Percentiles rank a stretch among this genome's conserved stretches.
Evolutionary conservation across 73 alveolate species (phyloP).

Genomic region (Blepharisma japonicum): DNA sequence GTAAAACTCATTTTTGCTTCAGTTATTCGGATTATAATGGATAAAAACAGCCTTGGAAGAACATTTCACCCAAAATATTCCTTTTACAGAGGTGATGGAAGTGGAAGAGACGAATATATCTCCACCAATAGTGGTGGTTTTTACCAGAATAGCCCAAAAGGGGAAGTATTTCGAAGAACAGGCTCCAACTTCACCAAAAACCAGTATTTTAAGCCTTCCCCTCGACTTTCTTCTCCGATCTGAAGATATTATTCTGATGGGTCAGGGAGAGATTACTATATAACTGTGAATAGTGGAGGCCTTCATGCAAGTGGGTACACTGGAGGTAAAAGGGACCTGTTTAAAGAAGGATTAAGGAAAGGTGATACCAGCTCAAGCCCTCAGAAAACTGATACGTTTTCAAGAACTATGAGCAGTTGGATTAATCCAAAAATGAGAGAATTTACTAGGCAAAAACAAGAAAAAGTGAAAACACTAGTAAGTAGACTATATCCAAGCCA

Average conservation of each 20-base stretch:
- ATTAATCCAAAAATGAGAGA: too few species aligned
- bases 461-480: too few species aligned
- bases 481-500: too few species aligned
- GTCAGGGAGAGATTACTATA: conserved; percentile 19
- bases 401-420: too few species aligned
- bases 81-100: conserved; percentile 45
- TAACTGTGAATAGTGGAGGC: conserved; percentile 21
- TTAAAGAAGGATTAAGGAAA: conserved; percentile 4
- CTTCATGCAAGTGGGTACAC: not conserved
- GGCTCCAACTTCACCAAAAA: not conserved
- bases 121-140: conserved; percentile 36
- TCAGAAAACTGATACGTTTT: too few species aligned
- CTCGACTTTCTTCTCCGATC: conserved; percentile 39
- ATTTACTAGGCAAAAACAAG: too few species aligned
- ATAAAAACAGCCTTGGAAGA: not conserved
- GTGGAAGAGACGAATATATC: conserved; percentile 37
- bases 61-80: conserved; percentile 55
- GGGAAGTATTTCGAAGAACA: not conserved
- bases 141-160: not conserved
- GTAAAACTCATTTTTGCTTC: too few species aligned
- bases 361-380: not conserved
- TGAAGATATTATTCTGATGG: conserved; percentile 31
- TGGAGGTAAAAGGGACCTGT: not conserved
- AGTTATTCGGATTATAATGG: too few species aligned
- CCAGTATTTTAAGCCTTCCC: conserved; percentile 36